Conservation (phyloP, 164 flowering plant genomes). For the Buxus sempervirens region DNA sequence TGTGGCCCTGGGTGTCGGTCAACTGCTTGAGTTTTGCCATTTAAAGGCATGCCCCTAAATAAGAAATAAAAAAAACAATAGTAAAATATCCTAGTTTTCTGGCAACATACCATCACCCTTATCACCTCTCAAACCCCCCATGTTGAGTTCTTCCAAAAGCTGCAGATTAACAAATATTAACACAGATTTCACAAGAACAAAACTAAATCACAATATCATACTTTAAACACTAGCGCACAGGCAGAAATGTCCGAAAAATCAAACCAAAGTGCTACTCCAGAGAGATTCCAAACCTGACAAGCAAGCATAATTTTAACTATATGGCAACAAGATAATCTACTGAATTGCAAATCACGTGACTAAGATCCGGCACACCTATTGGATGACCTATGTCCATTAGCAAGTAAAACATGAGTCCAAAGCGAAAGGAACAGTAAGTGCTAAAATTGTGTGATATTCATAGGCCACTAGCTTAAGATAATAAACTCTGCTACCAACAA, state of each 20-base stretch:
- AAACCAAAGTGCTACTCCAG: neutral
- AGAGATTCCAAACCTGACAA: neutral
- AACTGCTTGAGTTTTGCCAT: too few species aligned
- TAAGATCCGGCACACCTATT: too few species aligned
- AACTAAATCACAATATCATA: neutral
- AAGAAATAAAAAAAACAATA: neutral
- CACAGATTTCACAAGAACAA: neutral
- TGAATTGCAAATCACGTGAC: too few species aligned
- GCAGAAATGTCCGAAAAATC: neutral
- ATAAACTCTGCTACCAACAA: neutral
- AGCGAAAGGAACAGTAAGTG: too few species aligned
- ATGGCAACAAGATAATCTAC: too few species aligned
- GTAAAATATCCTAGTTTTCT: slow-evolving; percentile 2
- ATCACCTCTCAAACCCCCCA: slow-evolving; percentile 41
- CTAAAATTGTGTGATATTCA: neutral
- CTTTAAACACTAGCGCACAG: neutral
- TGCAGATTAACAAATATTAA: slow-evolving; percentile 31
- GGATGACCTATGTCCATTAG: too few species aligned
- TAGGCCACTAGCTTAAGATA: neutral
- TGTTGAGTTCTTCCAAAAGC: slow-evolving; percentile 83
- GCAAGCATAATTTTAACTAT: too few species aligned
- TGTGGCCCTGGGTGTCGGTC: too few species aligned
- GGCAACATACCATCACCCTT: slow-evolving; percentile 46
- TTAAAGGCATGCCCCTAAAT: too few species aligned
- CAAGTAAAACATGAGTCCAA: too few species aligned